Evolutionary conservation across 1,139 yeast genomes (phyloP), one percentile per base, ranked within the genome.

Genomic region (Hyphopichia burtonii): DNA sequence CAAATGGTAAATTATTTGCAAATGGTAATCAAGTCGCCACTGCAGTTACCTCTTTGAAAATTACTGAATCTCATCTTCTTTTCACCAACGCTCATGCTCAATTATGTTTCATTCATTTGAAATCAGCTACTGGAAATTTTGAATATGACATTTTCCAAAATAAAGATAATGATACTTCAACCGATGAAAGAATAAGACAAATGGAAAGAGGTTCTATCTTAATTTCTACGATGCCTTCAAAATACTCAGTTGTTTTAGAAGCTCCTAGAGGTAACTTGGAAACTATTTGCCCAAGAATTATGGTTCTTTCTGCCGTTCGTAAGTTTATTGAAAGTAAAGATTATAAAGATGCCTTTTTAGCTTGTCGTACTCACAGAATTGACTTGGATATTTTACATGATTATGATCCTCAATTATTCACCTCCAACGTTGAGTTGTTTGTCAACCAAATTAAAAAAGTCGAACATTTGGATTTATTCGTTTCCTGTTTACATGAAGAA

Each of bases 251-350:
- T 15, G 82, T 88, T 2, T 71, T 94, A 42, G 96, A 94, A 63
- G 97, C 97, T 3, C 96, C 96, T 45, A 78, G 99, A 61, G 99
- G 99, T 47, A 94, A 94, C 54, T 69, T 93, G 51, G 99, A 94
- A 62, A 90, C 98, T 0, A 86, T 94, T 27, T 85, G 82, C 56
- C 99, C 99, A 10, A 76, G 99, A 61, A 86, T 93, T 37, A 82
- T 93, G 86, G 96, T 93, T 12, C 70, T 94, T 39, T 76, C 89
- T 11, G 95, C 86, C 16, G 94, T 94, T 15, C 76, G 99, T 52
- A 71, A 77, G 38, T 76, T 76, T 53, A 88, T 94, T 47, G 71
- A 74, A 31, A 65, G 68, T 0, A 69, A 67, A 46, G 68, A 80
- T 33, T 94, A 86, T 56, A 71, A 67, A 41, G 73, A 74, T 18